These are phyloP conservation scores for Davidsoniella virescens DNA, from an alignment of 2,329 filamentous ascomycete species.

Conservation along the genomic window DNA sequence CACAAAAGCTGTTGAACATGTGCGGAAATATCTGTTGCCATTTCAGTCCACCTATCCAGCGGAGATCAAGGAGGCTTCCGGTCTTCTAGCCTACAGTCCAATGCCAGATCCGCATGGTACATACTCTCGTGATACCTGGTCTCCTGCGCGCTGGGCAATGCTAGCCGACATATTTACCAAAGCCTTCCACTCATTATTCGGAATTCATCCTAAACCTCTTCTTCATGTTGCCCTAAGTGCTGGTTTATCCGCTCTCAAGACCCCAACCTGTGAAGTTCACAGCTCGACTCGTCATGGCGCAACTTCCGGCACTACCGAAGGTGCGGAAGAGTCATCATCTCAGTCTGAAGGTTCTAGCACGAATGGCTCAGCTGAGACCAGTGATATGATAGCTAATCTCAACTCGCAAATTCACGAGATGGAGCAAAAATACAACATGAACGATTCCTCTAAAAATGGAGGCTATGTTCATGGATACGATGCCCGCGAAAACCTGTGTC, in stretches of 20 bases:
- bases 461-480: conserved; percentile 4
- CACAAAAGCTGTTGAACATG: conserved; percentile 64
- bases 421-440: no score
- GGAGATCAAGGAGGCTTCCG: conserved; percentile 58
- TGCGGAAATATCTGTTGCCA: conserved; percentile 61
- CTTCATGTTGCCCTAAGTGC: conserved; percentile 83
- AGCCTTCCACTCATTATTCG: conserved; percentile 75
- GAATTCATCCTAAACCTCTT: conserved; percentile 65
- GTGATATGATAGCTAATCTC: no score
- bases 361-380: no score
- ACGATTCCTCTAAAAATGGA: no score
- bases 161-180: conserved; percentile 67
- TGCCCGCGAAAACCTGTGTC: conserved; percentile 44
- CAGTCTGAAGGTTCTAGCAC: no score
- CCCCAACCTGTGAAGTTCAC: conserved; percentile 61
- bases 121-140: conserved; percentile 45
- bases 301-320: not conserved
- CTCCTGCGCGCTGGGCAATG: conserved; percentile 53
- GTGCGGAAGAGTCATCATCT: no score
- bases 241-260: conserved; percentile 88
- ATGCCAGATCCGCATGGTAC: conserved; percentile 32
- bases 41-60: conserved; percentile 51
- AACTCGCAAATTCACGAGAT: no score
- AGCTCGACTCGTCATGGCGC: conserved; percentile 33
- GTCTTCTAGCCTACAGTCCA: conserved; percentile 59